Evolutionary conservation across 495 filamentous ascomycete species (phyloP), one percentile per base, ranked within the genome.

Genomic region (Xylaria acuta): DNA sequence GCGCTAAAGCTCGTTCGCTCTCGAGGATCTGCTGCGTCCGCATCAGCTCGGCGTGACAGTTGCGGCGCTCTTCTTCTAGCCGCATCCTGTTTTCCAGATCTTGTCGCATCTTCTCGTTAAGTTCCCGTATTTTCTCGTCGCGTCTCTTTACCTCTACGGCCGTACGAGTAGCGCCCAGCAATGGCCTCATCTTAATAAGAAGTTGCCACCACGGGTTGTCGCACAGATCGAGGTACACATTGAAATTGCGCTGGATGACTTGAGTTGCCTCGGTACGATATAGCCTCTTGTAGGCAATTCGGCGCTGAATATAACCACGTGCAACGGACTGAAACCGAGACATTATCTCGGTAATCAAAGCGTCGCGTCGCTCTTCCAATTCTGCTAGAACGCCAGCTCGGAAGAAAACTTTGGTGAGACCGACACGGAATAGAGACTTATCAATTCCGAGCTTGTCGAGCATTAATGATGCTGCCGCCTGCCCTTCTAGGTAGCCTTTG

Each of bases 391-490:
- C 96, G 67, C 97, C 97, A 60, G 97, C 95, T 68, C 96, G 86
- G 86, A 99, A 99, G 84, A 99, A 99, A 9, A 99, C 95, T 76
- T 99, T 99, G 30, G 97, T 98, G 43, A 97, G 82, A 60, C 97
- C 97, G 71, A 99, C 94, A 32, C 97, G 92, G 81, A 96, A 99
- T 56, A 97, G 88, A 3, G 93, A 85, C 70, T 84, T 88, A 78
- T 99, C 96, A 76, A 98, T 86, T 22, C 89, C 90, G 5, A 99
- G 88, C 81, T 93, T 94, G 64, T 97, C 92, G 5, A 99, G 86
- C 90, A 99, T 98, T 30, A 94, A 88, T 40, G 88, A 90, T 36
- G 94, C 92, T 1, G 90, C 93, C 45, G 84, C 90, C 81, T 97
- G 97, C 3, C 96, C 96, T 74, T 98, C 97, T 34, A 97, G 80